These are phyloP conservation scores for Hypholoma sublateritium DNA, from an alignment of 768 basidiomycete species.

Conservation along the genomic window DNA sequence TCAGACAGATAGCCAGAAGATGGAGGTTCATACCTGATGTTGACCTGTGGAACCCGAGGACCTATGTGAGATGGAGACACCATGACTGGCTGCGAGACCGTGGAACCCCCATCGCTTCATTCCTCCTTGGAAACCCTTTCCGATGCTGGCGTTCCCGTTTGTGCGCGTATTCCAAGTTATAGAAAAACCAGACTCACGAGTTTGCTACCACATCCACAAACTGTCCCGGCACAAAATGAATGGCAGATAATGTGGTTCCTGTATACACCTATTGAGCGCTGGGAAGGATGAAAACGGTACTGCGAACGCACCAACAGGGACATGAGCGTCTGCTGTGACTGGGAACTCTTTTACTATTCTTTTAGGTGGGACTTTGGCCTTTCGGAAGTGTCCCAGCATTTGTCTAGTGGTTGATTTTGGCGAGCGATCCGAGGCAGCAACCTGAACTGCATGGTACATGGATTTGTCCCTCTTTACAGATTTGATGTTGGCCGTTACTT, in stretches of 20 bases:
- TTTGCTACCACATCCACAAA: constrained; percentile 89
- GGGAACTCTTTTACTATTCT: constrained; percentile 85
- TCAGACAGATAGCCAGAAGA: not conserved
- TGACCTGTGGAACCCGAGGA: constrained; percentile 91
- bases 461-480: constrained; percentile 64
- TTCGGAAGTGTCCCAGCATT: constrained; percentile 89
- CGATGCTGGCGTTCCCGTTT: constrained; percentile 57
- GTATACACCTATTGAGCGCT: not conserved
- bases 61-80: constrained; percentile 94
- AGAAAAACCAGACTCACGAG: constrained; percentile 64
- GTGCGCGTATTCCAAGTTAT: not conserved
- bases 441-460: constrained; percentile 89
- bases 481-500: constrained; percentile 80
- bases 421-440: constrained; percentile 79
- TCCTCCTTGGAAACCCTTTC: constrained; percentile 94
- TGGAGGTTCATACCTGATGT: constrained; percentile 67
- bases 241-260: constrained; percentile 89
- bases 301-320: constrained; percentile 76
- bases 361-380: constrained; percentile 81
- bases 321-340: constrained; percentile 84
- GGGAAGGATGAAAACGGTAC: not conserved
- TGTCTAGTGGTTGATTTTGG: constrained; percentile 71
- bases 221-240: constrained; percentile 97
- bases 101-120: constrained; percentile 98
- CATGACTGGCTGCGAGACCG: constrained; percentile 91